Conservation (phyloP, 495 filamentous ascomycete species). For the Neurospora sp. region DNA sequence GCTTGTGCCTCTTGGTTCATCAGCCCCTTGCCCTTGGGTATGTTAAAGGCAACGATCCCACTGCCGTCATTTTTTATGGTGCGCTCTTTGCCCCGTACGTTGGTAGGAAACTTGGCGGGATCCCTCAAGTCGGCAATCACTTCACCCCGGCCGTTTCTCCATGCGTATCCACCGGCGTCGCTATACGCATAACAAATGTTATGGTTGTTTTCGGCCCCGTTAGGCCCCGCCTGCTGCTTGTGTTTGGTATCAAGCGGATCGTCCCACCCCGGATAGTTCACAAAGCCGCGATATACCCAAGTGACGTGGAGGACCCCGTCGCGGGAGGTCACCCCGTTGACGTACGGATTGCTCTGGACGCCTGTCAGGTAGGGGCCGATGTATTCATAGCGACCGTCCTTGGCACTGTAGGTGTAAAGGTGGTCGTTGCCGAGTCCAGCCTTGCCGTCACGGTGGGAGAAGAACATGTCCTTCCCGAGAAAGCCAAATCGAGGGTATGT, state of each 20-base stretch:
- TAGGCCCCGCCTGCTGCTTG: conserved; percentile 34
- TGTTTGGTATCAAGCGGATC: conserved; percentile 30
- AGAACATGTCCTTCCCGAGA: conserved; percentile 23
- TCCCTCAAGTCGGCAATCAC: conserved; percentile 24
- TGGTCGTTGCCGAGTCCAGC: conserved; percentile 40
- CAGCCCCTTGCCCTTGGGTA: conserved; percentile 31
- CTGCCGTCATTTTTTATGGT: conserved; percentile 23
- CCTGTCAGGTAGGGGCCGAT: conserved; percentile 35
- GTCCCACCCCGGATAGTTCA: conserved; percentile 33
- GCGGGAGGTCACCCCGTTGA: conserved; percentile 32
- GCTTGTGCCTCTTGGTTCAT: conserved; percentile 41
- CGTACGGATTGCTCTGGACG: conserved; percentile 36
- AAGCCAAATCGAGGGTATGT: conserved; percentile 40
- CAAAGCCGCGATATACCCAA: conserved; percentile 39
- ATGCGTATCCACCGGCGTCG: conserved; percentile 28
- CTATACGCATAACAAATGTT: conserved; percentile 37
- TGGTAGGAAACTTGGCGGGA: neutral
- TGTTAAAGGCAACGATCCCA: conserved; percentile 30
- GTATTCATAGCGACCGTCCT: conserved; percentile 15
- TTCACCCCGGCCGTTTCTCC: conserved; percentile 24
- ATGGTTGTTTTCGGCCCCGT: conserved; percentile 36
- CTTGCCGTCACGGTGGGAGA: conserved; percentile 38
- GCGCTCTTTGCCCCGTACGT: conserved; percentile 7
- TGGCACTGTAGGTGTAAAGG: conserved; percentile 26
- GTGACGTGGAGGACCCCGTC: conserved; percentile 27